These are phyloP conservation scores for Podila epicladia DNA, from an alignment of 192 early-diverging fungal genomes.

Conservation along the genomic window DNA sequence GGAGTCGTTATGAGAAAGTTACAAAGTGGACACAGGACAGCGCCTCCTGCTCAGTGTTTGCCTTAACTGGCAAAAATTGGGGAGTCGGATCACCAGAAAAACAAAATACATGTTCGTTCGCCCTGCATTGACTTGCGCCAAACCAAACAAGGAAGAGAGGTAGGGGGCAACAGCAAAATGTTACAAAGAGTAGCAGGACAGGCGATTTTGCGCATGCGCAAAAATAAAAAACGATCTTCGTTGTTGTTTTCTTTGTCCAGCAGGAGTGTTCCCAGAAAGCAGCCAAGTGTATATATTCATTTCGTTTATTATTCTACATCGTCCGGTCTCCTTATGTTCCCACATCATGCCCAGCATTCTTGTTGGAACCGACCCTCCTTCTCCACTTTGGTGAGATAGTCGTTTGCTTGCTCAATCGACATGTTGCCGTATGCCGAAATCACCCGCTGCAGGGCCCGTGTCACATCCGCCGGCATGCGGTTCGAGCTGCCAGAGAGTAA, in stretches of 20 bases:
- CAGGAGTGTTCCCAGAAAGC: too few species aligned
- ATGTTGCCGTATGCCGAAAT: constrained; percentile 63
- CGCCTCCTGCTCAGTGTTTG: too few species aligned
- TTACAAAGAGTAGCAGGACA: neutral
- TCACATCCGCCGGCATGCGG: constrained; percentile 79
- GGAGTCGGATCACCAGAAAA: too few species aligned
- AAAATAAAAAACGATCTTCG: too few species aligned
- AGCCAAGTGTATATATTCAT: too few species aligned
- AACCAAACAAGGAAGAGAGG: neutral
- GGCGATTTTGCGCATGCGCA: too few species aligned
- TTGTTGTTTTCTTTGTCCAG: too few species aligned
- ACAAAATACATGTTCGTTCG: neutral
- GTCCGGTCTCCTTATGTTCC: neutral
- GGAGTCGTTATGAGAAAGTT: too few species aligned
- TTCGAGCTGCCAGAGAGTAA: constrained; percentile 83
- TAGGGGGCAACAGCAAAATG: neutral
- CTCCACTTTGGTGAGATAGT: constrained; percentile 69
- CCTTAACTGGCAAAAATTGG: too few species aligned
- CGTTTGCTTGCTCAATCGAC: constrained; percentile 63
- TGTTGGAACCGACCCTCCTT: constrained; percentile 80
- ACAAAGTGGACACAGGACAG: too few species aligned
- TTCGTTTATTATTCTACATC: too few species aligned
- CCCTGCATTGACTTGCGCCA: neutral
- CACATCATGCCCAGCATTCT: constrained; percentile 82
- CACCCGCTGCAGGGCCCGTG: constrained; percentile 66